Conservation (phyloP, 2,329 filamentous ascomycete genomes). For the Teratosphaeria gauchensis region DNA sequence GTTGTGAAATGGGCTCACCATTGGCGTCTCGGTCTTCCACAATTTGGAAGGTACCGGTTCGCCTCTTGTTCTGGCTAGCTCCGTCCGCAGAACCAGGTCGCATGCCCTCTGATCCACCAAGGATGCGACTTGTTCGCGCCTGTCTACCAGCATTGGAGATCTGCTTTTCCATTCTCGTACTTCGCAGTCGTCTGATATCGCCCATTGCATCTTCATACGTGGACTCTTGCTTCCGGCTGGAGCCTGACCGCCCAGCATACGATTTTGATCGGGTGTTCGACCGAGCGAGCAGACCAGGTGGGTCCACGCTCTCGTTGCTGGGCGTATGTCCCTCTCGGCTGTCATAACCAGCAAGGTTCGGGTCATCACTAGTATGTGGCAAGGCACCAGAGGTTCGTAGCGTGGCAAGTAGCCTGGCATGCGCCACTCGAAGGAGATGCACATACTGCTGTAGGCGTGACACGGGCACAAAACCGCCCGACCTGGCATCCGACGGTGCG, state of each 20-base stretch:
- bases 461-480: slow-evolving; percentile 59
- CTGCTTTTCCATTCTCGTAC: slow-evolving; percentile 88
- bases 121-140: slow-evolving; percentile 80
- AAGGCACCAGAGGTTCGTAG: slow-evolving; percentile 74
- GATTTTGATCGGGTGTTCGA: slow-evolving; percentile 66
- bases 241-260: slow-evolving; percentile 51
- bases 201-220: slow-evolving; percentile 94
- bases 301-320: slow-evolving; percentile 32
- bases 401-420: slow-evolving; percentile 80
- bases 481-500: slow-evolving; percentile 45
- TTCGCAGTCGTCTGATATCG: slow-evolving; percentile 83
- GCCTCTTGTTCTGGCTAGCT: slow-evolving; percentile 10
- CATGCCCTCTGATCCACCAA: slow-evolving; percentile 72
- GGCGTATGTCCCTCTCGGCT: slow-evolving; percentile 53
- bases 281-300: slow-evolving; percentile 44
- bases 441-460: slow-evolving; percentile 90
- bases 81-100: slow-evolving; percentile 64
- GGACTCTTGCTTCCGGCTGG: slow-evolving; percentile 47
- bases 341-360: slow-evolving; percentile 56
- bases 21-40: slow-evolving; percentile 66
- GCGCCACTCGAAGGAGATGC: slow-evolving; percentile 80
- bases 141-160: slow-evolving; percentile 88
- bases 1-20: slow-evolving; percentile 57
- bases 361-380: slow-evolving; percentile 62
- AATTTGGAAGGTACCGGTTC: slow-evolving; percentile 57